Base-by-base conservation (phyloP, 2,329 filamentous ascomycete species). In the Fusarium kyushuense region DNA sequence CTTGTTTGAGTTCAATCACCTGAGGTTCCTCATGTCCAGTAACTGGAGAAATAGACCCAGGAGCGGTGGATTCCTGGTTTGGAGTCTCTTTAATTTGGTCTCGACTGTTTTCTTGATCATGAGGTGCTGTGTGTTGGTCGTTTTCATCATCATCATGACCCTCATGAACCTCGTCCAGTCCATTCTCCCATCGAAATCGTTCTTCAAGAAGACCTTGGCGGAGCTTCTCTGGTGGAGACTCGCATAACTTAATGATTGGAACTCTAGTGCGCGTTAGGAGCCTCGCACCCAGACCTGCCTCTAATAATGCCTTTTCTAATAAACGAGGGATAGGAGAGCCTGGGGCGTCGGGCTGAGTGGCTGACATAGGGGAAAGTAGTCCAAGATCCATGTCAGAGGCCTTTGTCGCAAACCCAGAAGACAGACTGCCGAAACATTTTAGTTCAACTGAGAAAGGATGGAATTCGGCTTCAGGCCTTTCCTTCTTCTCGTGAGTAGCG, bases 331-430 rank as follows among this genome's bases (percentile, higher is more conserved):
- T 89, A 2, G 85, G 82, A 7, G 88, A 90, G 32, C 84, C 84
- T 17, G 84, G 76, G 16, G 82, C 81, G 63, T 88, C 84, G 4
- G 85, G 83, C 52, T 85, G 81, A 43, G 84, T 80, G 21, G 78
- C 75, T 3, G 90, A 90, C 48, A 84, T 79, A 5, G 87, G 87
- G 2, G 92, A 90, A 7, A 96, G 82, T 33, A 97, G 85, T 11
- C 90, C 92, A 30, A 97, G 86, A 77, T 97, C 94, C 90, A 97
- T 93, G 74, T 97, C 94, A 2, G 94, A 95, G n/a, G 89, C 88
- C 72, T 92, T 92, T 13, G 92, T 93, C 5, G 92, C 94, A 79
- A 97, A 97, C 0, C 94, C 94, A 14, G 93, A 94, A 21, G 88
- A 87, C 46, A 96, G 83, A 76, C 93, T 96, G 7, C 93, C 94